Evolutionary conservation across 352 stramenopile species (phyloP).

Genomic region (Phytophthora europaea): DNA sequence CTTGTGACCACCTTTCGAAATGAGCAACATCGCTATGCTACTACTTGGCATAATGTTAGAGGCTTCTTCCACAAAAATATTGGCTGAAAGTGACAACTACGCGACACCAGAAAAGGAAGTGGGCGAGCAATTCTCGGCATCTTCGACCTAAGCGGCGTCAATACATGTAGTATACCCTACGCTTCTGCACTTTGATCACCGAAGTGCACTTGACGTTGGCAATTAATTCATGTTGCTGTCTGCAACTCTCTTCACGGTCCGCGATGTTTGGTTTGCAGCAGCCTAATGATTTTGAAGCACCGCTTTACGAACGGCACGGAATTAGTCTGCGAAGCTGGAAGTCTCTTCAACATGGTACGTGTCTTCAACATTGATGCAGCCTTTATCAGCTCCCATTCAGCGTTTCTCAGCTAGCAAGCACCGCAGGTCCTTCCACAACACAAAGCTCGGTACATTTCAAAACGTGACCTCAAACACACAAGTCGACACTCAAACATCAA

Average conservation of each 20-base stretch:
- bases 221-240: too few relatives aligned
- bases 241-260: too few relatives aligned
- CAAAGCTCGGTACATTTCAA: neutral
- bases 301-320: too few relatives aligned
- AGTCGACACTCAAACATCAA: neutral
- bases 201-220: too few relatives aligned
- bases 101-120: neutral
- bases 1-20: constrained; percentile 12
- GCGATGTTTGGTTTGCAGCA: too few relatives aligned
- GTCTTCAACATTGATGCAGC: neutral
- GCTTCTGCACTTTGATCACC: too few relatives aligned
- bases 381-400: neutral
- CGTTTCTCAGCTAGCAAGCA: neutral
- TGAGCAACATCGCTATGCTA: constrained; percentile 6
- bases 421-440: neutral
- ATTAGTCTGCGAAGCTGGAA: neutral
- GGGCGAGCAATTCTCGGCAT: neutral
- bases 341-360: neutral
- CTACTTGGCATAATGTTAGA: neutral
- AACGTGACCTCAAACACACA: neutral
- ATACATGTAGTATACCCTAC: too few relatives aligned
- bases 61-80: neutral
- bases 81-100: constrained; percentile 8
- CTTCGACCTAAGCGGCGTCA: too few relatives aligned
- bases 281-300: too few relatives aligned